Evolutionary conservation across 495 filamentous ascomycete genomes (phyloP).

Genomic region (Tuber magnatum): DNA sequence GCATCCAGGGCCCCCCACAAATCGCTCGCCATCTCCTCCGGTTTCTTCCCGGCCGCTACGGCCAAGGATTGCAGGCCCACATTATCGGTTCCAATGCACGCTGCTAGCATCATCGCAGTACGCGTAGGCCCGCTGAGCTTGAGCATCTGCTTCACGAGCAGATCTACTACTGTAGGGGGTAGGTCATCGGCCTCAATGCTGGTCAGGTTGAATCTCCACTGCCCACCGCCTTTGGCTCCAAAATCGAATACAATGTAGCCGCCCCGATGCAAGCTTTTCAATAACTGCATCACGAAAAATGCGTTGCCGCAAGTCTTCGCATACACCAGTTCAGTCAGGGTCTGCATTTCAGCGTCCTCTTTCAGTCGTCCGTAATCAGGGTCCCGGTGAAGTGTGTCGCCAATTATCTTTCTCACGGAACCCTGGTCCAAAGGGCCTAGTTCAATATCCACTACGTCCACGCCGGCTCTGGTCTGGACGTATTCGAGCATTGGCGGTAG

Average conservation of each 20-base stretch:
- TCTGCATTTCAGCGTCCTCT: constrained; percentile 40
- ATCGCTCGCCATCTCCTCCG: constrained; percentile 37
- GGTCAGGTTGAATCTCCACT: constrained; percentile 41
- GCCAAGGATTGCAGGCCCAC: constrained; percentile 35
- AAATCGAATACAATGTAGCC: constrained; percentile 40
- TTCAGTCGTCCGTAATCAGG: constrained; percentile 31
- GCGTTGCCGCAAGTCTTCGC: constrained; percentile 40
- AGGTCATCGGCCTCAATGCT: constrained; percentile 38
- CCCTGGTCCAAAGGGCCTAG: constrained; percentile 37
- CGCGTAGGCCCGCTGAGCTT: constrained; percentile 36
- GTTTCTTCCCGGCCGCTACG: constrained; percentile 35
- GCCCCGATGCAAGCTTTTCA: constrained; percentile 38
- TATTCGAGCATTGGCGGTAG: constrained; percentile 39
- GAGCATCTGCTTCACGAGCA: constrained; percentile 40
- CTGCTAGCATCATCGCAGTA: constrained; percentile 38
- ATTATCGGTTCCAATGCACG: constrained; percentile 38
- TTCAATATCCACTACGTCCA: constrained; percentile 39
- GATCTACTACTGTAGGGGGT: constrained; percentile 39
- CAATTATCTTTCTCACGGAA: constrained; percentile 39
- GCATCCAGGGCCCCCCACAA: constrained; percentile 40
- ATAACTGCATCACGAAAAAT: constrained; percentile 40
- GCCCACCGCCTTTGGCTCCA: constrained; percentile 29
- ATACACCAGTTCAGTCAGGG: constrained; percentile 37
- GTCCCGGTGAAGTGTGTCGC: constrained; percentile 39
- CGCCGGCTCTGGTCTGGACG: constrained; percentile 32